Evolutionary conservation across 2,329 filamentous ascomycete species (phyloP).

Genomic region (Microsporum ferrugineum): DNA sequence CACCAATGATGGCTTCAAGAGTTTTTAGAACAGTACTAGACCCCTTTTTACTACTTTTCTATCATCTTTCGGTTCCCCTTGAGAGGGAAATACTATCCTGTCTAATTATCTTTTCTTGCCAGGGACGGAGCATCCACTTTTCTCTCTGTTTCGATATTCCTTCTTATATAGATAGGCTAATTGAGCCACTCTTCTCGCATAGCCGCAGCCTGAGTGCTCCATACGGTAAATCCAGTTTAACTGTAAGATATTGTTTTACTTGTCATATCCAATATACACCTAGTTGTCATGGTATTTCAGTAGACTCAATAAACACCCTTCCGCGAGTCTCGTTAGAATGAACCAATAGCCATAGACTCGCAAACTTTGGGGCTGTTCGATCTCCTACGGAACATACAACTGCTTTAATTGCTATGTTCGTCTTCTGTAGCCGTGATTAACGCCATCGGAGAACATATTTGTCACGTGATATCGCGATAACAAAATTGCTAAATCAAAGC

Average conservation of each 20-base stretch:
- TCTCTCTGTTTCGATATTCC: neutral
- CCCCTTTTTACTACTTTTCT: neutral
- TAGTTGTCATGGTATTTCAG: too few species aligned
- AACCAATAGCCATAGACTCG: too few species aligned
- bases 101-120: neutral
- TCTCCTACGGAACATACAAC: neutral
- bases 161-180: slow-evolving; percentile 1
- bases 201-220: neutral
- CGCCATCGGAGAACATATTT: neutral
- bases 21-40: slow-evolving; percentile 3
- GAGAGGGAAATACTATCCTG: slow-evolving; percentile 1
- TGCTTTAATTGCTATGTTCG: too few species aligned
- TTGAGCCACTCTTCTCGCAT: neutral
- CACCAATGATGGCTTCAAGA: slow-evolving; percentile 3
- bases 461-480: neutral
- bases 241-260: neutral
- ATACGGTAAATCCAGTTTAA: neutral
- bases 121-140: neutral
- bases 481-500: neutral
- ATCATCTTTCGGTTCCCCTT: neutral
- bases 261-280: too few species aligned
- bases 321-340: too few species aligned
- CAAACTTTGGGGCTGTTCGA: neutral
- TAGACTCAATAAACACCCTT: too few species aligned
- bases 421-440: too few species aligned